Percentiles rank a stretch among this genome's conserved stretches.
phyloP scores from a whole-genome alignment of 192 early-diverging fungal genomes.

The Phycomyces blakesleeanus region DNA sequence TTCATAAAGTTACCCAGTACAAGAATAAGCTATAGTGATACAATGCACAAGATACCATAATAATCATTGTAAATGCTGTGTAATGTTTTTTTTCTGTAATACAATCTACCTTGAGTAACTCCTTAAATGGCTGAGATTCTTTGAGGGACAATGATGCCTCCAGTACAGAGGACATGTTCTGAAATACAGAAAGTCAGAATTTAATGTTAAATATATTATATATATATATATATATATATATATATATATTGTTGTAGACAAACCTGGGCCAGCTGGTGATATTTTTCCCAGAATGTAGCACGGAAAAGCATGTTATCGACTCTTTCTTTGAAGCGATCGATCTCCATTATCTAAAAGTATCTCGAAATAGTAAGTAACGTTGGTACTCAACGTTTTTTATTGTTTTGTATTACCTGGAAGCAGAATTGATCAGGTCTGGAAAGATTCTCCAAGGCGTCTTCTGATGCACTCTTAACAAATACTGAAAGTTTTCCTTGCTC shows the following conservation, averaged over 20 bases:
- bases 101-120: slow-evolving; percentile 57
- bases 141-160: slow-evolving; percentile 62
- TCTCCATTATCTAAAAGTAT: slow-evolving; percentile 54
- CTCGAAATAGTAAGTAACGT: neutral
- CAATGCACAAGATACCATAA: neutral
- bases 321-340: slow-evolving; percentile 74
- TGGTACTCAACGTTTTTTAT: neutral
- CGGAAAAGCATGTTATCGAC: slow-evolving; percentile 65
- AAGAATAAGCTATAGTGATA: slow-evolving; percentile 53
- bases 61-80: neutral
- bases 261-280: slow-evolving; percentile 59
- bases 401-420: slow-evolving; percentile 43
- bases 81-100: neutral
- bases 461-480: slow-evolving; percentile 59
- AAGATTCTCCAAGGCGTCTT: slow-evolving; percentile 57
- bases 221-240: too few species aligned
- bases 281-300: slow-evolving; percentile 62
- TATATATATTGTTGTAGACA: neutral
- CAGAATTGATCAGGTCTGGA: slow-evolving; percentile 70
- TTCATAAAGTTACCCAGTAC: slow-evolving; percentile 86
- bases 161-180: slow-evolving; percentile 59
- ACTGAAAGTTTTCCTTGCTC: slow-evolving; percentile 73
- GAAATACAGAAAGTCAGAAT: slow-evolving; percentile 4
- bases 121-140: slow-evolving; percentile 65
- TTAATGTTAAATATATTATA: too few species aligned